Percentiles rank a stretch among this genome's conserved stretches.
Conservation (phyloP, 1,284 basidiomycete species). For the Psilocybe mexicana region DNA sequence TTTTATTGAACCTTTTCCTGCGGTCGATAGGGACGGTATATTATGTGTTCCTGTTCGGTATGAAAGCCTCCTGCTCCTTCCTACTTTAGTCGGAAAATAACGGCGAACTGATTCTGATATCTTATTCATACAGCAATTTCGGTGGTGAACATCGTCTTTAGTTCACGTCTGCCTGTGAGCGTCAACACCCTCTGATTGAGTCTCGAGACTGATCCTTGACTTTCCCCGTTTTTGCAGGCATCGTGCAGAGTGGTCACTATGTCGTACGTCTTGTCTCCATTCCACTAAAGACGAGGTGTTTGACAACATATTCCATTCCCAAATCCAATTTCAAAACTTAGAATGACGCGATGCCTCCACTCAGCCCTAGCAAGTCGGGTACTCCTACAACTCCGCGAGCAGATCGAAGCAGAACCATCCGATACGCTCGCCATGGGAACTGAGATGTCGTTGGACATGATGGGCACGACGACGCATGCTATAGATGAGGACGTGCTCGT, state of each 20-base stretch:
- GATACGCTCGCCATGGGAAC: too few species aligned
- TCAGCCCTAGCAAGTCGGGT: background rate
- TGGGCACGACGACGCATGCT: too few species aligned
- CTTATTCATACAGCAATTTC: background rate
- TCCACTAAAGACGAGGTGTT: background rate
- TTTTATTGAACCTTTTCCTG: background rate
- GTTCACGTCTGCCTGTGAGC: background rate
- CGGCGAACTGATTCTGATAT: background rate
- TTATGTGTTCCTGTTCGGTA: constrained; percentile 1
- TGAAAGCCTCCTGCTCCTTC: background rate
- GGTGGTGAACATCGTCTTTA: background rate
- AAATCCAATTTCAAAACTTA: background rate
- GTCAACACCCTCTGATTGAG: background rate
- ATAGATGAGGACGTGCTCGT: too few species aligned
- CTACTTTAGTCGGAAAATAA: too few species aligned
- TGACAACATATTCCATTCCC: background rate
- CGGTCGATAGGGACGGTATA: background rate
- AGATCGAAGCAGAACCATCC: background rate
- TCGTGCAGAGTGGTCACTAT: background rate
- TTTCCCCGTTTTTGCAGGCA: background rate
- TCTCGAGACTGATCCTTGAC: background rate
- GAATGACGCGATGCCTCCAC: background rate
- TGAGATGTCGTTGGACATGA: too few species aligned
- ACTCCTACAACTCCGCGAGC: background rate
- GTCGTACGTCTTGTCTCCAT: background rate